Evolutionary conservation across 768 basidiomycete species (phyloP), one percentile per base, ranked within the genome.

Genomic region (Pholiota molesta): DNA sequence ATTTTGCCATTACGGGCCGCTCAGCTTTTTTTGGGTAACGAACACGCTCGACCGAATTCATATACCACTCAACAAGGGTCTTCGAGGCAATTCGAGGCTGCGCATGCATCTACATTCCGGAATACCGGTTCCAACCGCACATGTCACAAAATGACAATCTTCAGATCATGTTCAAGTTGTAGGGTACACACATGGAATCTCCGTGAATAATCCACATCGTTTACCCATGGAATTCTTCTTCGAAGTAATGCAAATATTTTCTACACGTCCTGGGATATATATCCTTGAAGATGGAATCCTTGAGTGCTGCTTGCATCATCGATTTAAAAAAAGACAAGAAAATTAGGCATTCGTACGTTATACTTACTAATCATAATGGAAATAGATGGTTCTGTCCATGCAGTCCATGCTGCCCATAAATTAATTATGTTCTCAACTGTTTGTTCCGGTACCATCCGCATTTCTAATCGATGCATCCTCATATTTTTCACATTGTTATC

Each of bases 311-410:
- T 49, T 49, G 47, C 47, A 49, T 49, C 47, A 49, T 49, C 47
- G 47, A 49, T 5, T 9, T 10, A 26, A 19, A 49, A 19, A 49
- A 28, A 26, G 19, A 19, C n/a, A n/a, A 49, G 13, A 19, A 49
- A 49, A 49, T 28, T 49, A 49, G 47, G 47, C 47, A 49, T 49
- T 7, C 19, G 26, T 26, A 26, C 26, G 47, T 49, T 21, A 49
- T 49, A 49, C 47, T 23, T 28, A 49, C 23, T 26, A 14, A 10
- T 23, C 26, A 26, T 26, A 23, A 23, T 23, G 47, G 61, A 54
- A 59, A 63, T 59, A 60, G 59, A 39, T 54, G 39, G 51, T 61
- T 66, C 59, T 62, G 55, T 57, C 57, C 65, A 66, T 59, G 57
- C 59, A 51, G 44, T 49, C 57, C 64, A 65, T 54, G 60, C 40